These are phyloP conservation scores for Globisporangium emineosum DNA, from an alignment of 352 stramenopile species.

Conservation along the genomic window DNA sequence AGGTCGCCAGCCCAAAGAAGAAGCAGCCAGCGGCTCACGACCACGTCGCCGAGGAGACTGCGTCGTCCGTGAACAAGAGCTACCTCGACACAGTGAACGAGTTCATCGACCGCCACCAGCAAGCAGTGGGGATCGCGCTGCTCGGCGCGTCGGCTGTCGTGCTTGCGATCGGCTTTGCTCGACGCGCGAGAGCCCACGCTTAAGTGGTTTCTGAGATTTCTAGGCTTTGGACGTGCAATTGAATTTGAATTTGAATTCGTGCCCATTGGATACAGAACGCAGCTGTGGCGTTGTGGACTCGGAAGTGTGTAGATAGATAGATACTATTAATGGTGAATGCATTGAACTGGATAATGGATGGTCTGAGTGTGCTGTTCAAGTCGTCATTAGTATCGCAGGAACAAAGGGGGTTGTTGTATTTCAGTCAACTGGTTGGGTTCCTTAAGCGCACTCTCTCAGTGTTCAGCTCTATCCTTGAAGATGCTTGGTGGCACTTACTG, in stretches of 20 bases:
- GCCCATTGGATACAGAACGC: neutral
- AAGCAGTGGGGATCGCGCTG: constrained; percentile 37
- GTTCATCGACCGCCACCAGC: constrained; percentile 49
- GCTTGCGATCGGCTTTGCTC: constrained; percentile 37
- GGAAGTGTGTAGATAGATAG: constrained; percentile 2
- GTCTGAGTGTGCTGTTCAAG: neutral
- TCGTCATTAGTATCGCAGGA: neutral
- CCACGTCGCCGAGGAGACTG: neutral
- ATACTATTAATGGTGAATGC: neutral
- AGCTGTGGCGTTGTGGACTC: neutral
- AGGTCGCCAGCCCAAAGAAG: constrained; percentile 23
- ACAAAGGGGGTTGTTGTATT: neutral
- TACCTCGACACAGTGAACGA: constrained; percentile 27
- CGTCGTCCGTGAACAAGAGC: constrained; percentile 14
- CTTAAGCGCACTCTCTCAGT: neutral
- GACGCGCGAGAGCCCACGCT: constrained; percentile 26
- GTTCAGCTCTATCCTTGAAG: neutral
- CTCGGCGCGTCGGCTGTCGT: constrained; percentile 36
- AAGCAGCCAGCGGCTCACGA: constrained; percentile 18
- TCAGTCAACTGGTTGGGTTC: neutral
- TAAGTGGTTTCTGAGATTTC: neutral
- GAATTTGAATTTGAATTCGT: no score
- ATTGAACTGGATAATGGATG: neutral
- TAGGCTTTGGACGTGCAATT: no score
- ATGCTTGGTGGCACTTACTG: neutral